These are phyloP conservation scores for Exophiala sideris DNA, from an alignment of 2,329 filamentous ascomycete species.

Conservation along the genomic window DNA sequence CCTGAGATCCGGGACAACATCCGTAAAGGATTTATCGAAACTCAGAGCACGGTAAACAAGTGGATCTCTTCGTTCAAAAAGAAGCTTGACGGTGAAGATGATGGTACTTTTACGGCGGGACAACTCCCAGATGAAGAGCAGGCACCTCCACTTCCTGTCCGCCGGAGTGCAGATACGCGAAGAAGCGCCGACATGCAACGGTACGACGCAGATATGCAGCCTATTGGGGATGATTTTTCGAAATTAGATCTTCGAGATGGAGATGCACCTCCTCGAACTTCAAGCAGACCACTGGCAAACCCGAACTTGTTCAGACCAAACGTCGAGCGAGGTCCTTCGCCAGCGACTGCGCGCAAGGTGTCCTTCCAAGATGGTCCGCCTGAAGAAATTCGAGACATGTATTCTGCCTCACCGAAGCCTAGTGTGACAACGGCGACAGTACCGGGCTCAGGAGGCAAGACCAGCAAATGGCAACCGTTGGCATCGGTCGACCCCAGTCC, in stretches of 20 bases:
- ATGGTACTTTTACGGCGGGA: conserved; percentile 50
- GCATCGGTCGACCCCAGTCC: conserved; percentile 80
- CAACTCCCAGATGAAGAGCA: conserved; percentile 28
- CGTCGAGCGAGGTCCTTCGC: conserved; percentile 46
- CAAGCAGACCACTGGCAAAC: conserved; percentile 67
- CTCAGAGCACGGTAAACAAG: conserved; percentile 84
- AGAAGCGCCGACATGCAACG: conserved; percentile 84
- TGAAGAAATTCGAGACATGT: conserved; percentile 75
- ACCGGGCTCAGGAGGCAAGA: conserved; percentile 53
- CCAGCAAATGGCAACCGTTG: conserved; percentile 96
- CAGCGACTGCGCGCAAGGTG: conserved; percentile 48
- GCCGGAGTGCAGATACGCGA: conserved; percentile 62
- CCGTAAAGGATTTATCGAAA: conserved; percentile 90
- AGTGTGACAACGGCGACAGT: conserved; percentile 44
- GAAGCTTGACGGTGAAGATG: conserved; percentile 85
- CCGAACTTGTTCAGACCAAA: conserved; percentile 65
- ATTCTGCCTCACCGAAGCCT: conserved; percentile 61
- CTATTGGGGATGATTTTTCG: conserved; percentile 85
- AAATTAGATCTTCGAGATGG: conserved; percentile 61
- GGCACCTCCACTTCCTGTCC: conserved; percentile 36
- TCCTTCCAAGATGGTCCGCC: conserved; percentile 62
- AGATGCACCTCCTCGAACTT: conserved; percentile 54
- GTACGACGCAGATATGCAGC: conserved; percentile 90
- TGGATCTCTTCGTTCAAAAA: conserved; percentile 93
- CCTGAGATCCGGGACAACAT: conserved; percentile 91